phyloP scores from a whole-genome alignment of 805 yeast genomes.

The Starmerella bombi region DNA sequence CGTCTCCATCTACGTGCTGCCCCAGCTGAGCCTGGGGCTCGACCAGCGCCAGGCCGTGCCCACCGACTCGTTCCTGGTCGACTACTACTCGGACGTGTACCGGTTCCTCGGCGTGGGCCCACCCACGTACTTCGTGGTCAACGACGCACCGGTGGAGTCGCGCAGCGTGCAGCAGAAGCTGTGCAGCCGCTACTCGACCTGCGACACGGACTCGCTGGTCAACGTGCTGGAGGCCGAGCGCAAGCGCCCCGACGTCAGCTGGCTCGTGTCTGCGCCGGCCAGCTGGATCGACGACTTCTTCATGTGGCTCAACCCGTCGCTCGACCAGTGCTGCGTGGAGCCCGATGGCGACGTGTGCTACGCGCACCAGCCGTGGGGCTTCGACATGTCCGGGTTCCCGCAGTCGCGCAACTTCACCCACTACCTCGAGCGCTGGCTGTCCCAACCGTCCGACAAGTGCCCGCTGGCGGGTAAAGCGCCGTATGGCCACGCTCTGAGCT shows the following conservation, averaged over 20 bases:
- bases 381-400: slow-evolving; percentile 71
- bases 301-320: slow-evolving; percentile 71
- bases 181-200: slow-evolving; percentile 80
- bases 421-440: slow-evolving; percentile 70
- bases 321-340: slow-evolving; percentile 72
- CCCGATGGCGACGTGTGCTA: slow-evolving; percentile 33
- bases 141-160: slow-evolving; percentile 48
- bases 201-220: slow-evolving; percentile 63
- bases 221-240: slow-evolving; percentile 79
- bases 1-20: slow-evolving; percentile 53
- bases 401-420: slow-evolving; percentile 56
- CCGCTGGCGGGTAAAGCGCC: slow-evolving; percentile 96
- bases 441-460: slow-evolving; percentile 69
- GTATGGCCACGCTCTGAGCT: slow-evolving; percentile 40
- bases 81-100: slow-evolving; percentile 67
- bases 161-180: slow-evolving; percentile 53
- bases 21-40: slow-evolving; percentile 60
- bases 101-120: slow-evolving; percentile 74
- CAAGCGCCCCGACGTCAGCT: slow-evolving; percentile 47
- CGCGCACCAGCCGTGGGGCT: slow-evolving; percentile 42
- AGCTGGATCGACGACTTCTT: slow-evolving; percentile 90
- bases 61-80: slow-evolving; percentile 61
- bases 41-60: slow-evolving; percentile 89
- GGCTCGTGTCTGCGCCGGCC: slow-evolving; percentile 69
- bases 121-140: slow-evolving; percentile 66